A percentile compares a stretch with the other conserved stretches of the same genome.
Evolutionary conservation across 2,329 filamentous ascomycete species (phyloP).

Genomic region (Ophiostoma fasciatum): DNA sequence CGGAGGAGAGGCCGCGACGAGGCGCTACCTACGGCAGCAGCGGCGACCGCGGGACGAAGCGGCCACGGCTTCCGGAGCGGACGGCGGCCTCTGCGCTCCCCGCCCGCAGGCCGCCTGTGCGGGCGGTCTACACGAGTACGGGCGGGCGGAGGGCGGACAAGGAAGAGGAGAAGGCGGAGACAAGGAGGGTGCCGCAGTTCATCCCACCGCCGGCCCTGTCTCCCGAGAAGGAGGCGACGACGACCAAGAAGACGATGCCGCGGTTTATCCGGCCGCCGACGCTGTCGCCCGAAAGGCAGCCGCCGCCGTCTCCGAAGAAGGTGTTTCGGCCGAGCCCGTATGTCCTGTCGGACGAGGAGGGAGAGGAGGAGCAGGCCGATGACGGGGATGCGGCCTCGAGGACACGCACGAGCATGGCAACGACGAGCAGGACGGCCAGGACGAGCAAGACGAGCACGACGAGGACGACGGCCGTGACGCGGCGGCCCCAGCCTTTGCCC

Average conservation of each 20-base stretch:
- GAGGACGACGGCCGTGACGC: no score
- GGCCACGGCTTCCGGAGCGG: not conserved
- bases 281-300: not conserved
- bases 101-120: no score
- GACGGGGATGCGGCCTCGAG: no score
- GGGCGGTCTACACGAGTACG: no score
- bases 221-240: not conserved
- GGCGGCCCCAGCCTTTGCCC: no score
- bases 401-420: no score
- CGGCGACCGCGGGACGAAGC: constrained; percentile 3
- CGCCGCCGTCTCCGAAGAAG: constrained; percentile 1
- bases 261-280: not conserved
- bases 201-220: constrained; percentile 1
- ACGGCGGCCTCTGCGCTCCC: no score
- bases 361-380: not conserved
- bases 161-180: not conserved
- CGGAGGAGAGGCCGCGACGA: no score
- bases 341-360: not conserved
- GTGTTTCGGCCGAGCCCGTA: no score
- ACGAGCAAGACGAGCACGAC: no score
- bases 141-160: no score
- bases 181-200: not conserved
- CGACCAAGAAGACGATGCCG: not conserved
- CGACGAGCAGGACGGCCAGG: no score
- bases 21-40: constrained; percentile 1